Evolutionary conservation across 495 filamentous ascomycete species (phyloP).

Genomic region (Acidiella bohemica): DNA sequence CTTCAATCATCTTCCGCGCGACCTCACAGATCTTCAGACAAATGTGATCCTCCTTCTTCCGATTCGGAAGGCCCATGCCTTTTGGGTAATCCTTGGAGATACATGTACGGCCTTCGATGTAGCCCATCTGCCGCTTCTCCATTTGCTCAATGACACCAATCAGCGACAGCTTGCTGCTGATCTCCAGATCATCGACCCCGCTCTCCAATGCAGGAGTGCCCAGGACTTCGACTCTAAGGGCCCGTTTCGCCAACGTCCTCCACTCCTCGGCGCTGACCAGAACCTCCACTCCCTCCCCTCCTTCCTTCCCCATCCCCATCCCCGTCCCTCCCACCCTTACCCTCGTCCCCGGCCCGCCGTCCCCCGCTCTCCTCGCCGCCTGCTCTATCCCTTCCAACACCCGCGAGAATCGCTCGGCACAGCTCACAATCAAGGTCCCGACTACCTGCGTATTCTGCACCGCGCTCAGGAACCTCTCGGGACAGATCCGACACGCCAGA

Average conservation of each 20-base stretch:
- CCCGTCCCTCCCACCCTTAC: too few species aligned
- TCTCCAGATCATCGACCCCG: too few species aligned
- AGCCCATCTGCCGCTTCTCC: slow-evolving; percentile 17
- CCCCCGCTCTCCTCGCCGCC: slow-evolving; percentile 22
- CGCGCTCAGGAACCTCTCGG: slow-evolving; percentile 20
- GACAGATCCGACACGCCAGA: slow-evolving; percentile 25
- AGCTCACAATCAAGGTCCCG: slow-evolving; percentile 20
- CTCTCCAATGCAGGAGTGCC: slow-evolving; percentile 16
- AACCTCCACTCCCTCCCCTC: slow-evolving; percentile 25
- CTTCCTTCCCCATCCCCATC: slow-evolving; percentile 13
- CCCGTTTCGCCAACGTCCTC: slow-evolving; percentile 25
- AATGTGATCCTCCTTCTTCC: slow-evolving; percentile 15
- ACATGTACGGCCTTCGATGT: slow-evolving; percentile 6
- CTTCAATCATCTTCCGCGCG: slow-evolving; percentile 17
- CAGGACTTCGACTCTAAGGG: slow-evolving; percentile 24
- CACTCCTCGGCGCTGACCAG: slow-evolving; percentile 25
- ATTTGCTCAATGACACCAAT: slow-evolving; percentile 19
- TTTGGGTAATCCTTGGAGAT: slow-evolving; percentile 7
- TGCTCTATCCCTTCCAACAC: slow-evolving; percentile 18
- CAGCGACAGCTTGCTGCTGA: slow-evolving; percentile 12
- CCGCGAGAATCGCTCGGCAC: slow-evolving; percentile 25
- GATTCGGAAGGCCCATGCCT: slow-evolving; percentile 1
- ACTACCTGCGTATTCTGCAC: slow-evolving; percentile 26
- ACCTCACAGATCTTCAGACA: slow-evolving; percentile 20
- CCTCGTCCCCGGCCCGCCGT: slow-evolving; percentile 24